Evolutionary conservation across 2,329 filamentous ascomycete species (phyloP), one percentile per base, ranked within the genome.

Genomic region (Alternaria ventricosa): DNA sequence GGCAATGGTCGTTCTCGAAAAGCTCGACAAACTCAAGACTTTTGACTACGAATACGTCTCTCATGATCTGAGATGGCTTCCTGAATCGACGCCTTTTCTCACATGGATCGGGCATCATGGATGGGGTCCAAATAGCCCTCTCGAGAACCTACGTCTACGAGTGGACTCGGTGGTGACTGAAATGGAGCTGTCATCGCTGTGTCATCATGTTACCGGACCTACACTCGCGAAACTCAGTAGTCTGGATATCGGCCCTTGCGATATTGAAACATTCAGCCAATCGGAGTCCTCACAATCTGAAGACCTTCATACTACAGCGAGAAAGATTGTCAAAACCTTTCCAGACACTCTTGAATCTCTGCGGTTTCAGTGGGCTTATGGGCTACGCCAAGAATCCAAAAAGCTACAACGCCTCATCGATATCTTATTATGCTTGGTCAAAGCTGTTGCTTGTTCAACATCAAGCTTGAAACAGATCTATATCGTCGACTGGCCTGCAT

Each of bases 21-120:
- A 43, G 15, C 63, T 64, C 12, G 13, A 54, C 6, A 56, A 53
- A n/a, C 28, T 61, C 46, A 57, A 46, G 33, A 54, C 22, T 7
- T 61, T 67, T 47, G 55, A 47, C 6, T 67, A 65, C 51, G 58
- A 62, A 15, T 55, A 65, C 47, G 13, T 30, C 6, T 7, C 12
- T n/a, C 28, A 59, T 23, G 55, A 59, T 3, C 46, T 61, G 15
- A 25, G 22, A 22, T 43, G 3, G 13, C 15, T 33, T 28, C 28
- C 20, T 5, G 33, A 28, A 28, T 2, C 9, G 25, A 43, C 18
- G 7, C 43, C 22, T 5, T 12, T 53, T 23, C 44, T 54, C n/a
- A 20, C 25, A 6, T 28, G 30, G 22, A 9, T 54, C 10, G 30
- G 50, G 4, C 47, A 53, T n/a, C 7, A 41, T 41, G 46, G 20